A percentile compares a stretch with the other conserved stretches of the same genome.
phyloP scores from a whole-genome alignment of 2,329 filamentous ascomycete genomes.

The Fusarium austroafricanum region DNA sequence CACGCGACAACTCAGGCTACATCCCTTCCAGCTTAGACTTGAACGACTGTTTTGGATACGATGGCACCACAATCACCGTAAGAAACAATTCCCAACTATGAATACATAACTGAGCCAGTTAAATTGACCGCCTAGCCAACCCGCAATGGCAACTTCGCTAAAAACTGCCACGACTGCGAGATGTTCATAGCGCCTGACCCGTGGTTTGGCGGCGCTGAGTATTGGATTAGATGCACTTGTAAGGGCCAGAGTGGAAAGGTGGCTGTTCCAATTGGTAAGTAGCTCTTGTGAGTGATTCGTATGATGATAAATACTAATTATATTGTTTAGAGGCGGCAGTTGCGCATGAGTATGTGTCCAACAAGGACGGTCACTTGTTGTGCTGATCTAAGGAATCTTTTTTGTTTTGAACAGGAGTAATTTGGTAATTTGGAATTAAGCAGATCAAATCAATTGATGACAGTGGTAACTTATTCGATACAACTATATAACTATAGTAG shows the following conservation, averaged over 20 bases:
- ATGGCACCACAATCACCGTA: background rate
- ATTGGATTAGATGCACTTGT: conserved; percentile 4
- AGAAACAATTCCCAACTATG: fast-evolving
- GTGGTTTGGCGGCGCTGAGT: background rate
- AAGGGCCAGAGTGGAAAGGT: background rate
- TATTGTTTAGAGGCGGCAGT: background rate
- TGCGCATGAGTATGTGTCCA: conserved; percentile 14
- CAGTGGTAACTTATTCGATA: no score
- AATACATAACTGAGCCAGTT: no score
- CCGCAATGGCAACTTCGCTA: background rate
- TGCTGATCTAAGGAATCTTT: background rate
- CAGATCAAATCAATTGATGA: no score
- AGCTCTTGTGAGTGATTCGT: background rate
- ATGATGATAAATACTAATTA: fast-evolving
- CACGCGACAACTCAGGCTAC: conserved; percentile 13
- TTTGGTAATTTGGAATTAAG: background rate
- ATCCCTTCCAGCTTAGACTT: background rate
- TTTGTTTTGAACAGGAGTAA: background rate
- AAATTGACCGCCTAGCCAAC: background rate
- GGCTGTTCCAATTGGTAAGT: background rate
- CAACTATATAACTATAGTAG: no score
- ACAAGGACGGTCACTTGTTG: background rate
- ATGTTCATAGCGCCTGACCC: conserved; percentile 13
- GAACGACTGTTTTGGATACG: conserved; percentile 14
- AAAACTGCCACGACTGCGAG: background rate